These are phyloP conservation scores for Aspergillus japonicus DNA, from an alignment of 2,329 filamentous ascomycete species.

Conservation along the genomic window DNA sequence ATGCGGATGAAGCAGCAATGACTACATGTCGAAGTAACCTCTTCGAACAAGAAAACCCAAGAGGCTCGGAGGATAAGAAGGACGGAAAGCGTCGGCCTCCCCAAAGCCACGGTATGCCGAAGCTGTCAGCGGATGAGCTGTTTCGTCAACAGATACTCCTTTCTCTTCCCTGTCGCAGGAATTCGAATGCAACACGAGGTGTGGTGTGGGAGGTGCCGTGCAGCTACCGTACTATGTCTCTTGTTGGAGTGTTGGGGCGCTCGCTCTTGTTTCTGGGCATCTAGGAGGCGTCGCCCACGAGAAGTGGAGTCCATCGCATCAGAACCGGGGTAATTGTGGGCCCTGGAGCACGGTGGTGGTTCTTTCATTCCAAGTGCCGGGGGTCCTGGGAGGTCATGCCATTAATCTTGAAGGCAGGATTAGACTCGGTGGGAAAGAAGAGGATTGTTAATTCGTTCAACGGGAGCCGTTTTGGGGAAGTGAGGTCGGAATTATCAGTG, in stretches of 20 bases:
- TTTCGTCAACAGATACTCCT: not conserved
- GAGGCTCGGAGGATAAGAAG: not conserved
- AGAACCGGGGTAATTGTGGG: slow-evolving; percentile 3
- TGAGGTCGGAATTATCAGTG: not conserved
- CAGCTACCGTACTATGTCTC: not conserved
- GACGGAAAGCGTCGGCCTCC: not conserved
- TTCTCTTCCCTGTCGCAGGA: not conserved
- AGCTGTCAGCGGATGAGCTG: slow-evolving; percentile 4
- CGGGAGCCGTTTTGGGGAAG: not conserved
- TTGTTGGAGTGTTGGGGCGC: not conserved
- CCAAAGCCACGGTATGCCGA: slow-evolving; percentile 5
- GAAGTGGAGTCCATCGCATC: too few species aligned
- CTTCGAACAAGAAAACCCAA: not conserved
- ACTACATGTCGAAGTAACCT: not conserved
- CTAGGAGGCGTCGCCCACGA: not conserved
- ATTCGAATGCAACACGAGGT: not conserved
- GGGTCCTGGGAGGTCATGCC: too few species aligned
- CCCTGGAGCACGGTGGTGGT: not conserved
- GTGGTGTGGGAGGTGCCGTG: too few species aligned
- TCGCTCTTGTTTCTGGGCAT: not conserved
- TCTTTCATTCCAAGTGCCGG: too few species aligned
- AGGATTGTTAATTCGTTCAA: too few species aligned
- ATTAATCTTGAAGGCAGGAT: too few species aligned
- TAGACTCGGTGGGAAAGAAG: not conserved
- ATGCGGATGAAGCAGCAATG: not conserved